Conservation (phyloP, 495 filamentous ascomycete genomes). For the Pseudoneurospora amorphoporcata region DNA sequence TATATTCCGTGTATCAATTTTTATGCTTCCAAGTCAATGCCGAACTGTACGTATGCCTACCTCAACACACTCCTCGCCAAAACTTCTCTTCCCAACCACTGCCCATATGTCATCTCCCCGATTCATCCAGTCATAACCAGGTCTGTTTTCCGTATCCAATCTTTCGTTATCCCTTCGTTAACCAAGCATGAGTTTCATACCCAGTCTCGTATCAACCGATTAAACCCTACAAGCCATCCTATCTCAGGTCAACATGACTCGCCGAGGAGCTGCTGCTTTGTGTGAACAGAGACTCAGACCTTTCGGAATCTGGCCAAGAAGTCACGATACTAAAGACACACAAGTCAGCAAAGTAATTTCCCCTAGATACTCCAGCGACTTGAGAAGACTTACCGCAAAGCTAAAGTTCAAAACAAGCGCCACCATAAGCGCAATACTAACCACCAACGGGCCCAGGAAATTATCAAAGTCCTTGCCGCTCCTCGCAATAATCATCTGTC, state of each 20-base stretch:
- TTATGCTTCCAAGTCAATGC: not conserved
- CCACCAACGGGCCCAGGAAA: constrained; percentile 67
- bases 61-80: not conserved
- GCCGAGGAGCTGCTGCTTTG: not conserved
- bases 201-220: not conserved
- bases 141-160: not conserved
- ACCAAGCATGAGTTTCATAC: not conserved
- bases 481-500: constrained; percentile 66
- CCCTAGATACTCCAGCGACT: not conserved
- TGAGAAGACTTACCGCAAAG: constrained; percentile 49
- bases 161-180: not conserved
- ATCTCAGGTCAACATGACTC: not conserved
- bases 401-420: constrained; percentile 81
- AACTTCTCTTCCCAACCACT: not conserved
- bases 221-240: not conserved
- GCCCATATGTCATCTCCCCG: not conserved
- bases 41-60: not conserved
- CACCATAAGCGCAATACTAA: constrained; percentile 67
- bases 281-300: not conserved
- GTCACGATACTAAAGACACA: not conserved
- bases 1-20: not conserved
- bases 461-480: constrained; percentile 93
- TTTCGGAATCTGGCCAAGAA: not conserved
- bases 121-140: not conserved
- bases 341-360: not conserved